Evolutionary conservation across 2,329 filamentous ascomycete genomes (phyloP).

Genomic region (Colletotrichum tropicicola): DNA sequence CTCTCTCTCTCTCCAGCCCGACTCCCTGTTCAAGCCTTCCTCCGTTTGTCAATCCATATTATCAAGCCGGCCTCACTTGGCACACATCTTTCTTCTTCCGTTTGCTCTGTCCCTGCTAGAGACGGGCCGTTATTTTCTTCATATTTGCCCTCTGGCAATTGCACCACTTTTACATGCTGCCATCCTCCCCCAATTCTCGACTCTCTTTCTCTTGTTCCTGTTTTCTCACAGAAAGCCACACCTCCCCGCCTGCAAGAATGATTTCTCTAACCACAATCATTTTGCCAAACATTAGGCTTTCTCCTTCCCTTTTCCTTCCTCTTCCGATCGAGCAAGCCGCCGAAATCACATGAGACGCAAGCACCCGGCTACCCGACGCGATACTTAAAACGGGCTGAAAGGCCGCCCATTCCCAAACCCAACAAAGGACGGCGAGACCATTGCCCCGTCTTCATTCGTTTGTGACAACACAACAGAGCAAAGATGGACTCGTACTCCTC

Average conservation of each 20-base stretch:
- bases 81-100: conserved; percentile 22
- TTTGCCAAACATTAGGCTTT: conserved; percentile 58
- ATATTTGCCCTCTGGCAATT: conserved; percentile 27
- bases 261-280: conserved; percentile 65
- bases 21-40: conserved; percentile 19
- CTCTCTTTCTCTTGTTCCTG: conserved; percentile 26
- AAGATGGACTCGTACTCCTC: conserved; percentile 64
- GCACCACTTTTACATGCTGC: conserved; percentile 27
- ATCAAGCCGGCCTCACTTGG: conserved; percentile 17
- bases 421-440: neutral
- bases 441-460: neutral
- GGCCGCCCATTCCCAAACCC: conserved; percentile 1
- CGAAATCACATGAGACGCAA: conserved; percentile 39
- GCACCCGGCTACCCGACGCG: conserved; percentile 32
- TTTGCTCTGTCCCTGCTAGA: conserved; percentile 13
- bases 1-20: conserved; percentile 12
- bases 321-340: conserved; percentile 35
- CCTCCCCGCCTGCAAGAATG: conserved; percentile 44
- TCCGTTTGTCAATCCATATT: conserved; percentile 25
- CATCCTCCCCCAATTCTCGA: conserved; percentile 19
- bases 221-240: conserved; percentile 30
- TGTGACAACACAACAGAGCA: neutral
- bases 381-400: conserved; percentile 32
- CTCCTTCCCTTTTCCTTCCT: conserved; percentile 35
- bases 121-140: conserved; percentile 16